Base-by-base conservation (phyloP, 2,329 filamentous ascomycete species). In the Dactylonectria estremocensis region DNA sequence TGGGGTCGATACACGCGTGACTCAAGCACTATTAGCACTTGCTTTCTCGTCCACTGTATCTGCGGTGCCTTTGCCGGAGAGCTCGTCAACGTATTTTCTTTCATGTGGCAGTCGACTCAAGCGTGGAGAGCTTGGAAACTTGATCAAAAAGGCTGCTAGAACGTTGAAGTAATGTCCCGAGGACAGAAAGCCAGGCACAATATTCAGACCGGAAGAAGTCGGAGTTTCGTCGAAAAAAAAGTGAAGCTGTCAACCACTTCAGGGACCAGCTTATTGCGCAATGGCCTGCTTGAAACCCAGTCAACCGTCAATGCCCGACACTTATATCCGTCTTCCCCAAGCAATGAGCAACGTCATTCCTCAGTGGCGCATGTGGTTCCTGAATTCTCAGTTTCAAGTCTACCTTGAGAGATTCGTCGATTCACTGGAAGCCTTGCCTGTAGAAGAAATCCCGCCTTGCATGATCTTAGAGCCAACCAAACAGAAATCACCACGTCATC, bases 311-410 rank as follows among this genome's bases (percentile, higher is more conserved):
- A 10, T 55, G 1, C 24, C 67, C 3, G 9, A 48, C 3, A 61
- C 37, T 1, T 71, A 72, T 22, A 61, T 74, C 0, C 22, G 61
- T 3, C 31, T 59, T 1, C 1, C 31, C 0, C 13, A 22, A 5
- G 69, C 70, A 3, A 63, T 70, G 62, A 18, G 16, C 2, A 43
- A 6, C 0, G 37, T 59, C 1, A 0, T 14, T 9, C 24, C 33
- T 1, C 40, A n/a, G 9, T 73, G 67, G 70, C 46, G 13, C 4
- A 13, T 13, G 0, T 71, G 71, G 69, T 57, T 54, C 14, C 16
- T 52, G 2, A 75, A 75, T 7, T 24, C 50, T 10, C 28, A 28
- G 1, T 69, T 69, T 56, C 60, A 68, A 9, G 14, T 13, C 3
- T 66, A 72, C 43, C 50, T 72, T 2, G 52, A 68, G 7, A 1